Conservation (phyloP, 306 rosid genomes). For the Castanea sativa region DNA sequence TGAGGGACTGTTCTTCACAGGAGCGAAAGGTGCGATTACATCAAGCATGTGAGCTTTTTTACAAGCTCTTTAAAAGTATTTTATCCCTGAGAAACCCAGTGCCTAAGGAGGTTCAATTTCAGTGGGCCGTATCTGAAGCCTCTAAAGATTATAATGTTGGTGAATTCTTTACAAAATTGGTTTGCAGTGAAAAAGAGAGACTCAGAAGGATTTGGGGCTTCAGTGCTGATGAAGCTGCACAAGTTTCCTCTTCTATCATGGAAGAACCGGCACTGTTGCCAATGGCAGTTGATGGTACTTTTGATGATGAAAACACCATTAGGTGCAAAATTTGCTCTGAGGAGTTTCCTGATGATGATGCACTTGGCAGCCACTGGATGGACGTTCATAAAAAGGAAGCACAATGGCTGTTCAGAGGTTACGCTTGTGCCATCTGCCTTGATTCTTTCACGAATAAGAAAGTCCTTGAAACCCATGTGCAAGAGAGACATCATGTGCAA, state of each 20-base stretch:
- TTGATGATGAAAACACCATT: conserved; percentile 47
- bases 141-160: conserved; percentile 64
- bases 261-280: conserved; percentile 61
- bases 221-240: conserved; percentile 48
- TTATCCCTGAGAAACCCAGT: conserved; percentile 85
- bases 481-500: conserved; percentile 90
- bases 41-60: conserved; percentile 93
- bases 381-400: conserved; percentile 96
- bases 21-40: conserved; percentile 74
- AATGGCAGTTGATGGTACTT: conserved; percentile 35
- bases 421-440: conserved; percentile 94
- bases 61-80: conserved; percentile 90
- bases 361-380: conserved; percentile 92
- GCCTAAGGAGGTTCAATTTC: conserved; percentile 93
- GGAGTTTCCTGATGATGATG: conserved; percentile 66
- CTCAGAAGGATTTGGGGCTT: conserved; percentile 76
- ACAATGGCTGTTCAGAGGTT: conserved; percentile 95
- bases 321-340: conserved; percentile 80
- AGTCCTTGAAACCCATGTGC: conserved; percentile 88
- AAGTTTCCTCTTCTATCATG: conserved; percentile 29
- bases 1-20: conserved; percentile 56
- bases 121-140: conserved; percentile 97
- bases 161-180: conserved; percentile 65
- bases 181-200: conserved; percentile 74
- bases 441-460: conserved; percentile 94